A percentile compares a stretch with the other conserved stretches of the same genome.
Conservation (phyloP, 352 stramenopile species). For the Pythium phragmiticola region DNA sequence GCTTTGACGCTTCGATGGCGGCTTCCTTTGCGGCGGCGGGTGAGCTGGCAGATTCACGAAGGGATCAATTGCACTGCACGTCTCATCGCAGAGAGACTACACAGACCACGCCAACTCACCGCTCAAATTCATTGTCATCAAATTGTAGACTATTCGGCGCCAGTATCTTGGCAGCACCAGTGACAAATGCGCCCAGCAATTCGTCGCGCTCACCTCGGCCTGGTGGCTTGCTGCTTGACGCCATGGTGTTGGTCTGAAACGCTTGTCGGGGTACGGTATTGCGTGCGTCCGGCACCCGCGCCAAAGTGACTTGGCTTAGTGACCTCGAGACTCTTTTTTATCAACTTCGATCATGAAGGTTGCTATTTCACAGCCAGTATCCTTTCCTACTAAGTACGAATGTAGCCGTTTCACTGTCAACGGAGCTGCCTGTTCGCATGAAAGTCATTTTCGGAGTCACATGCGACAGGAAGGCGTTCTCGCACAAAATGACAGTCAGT, state of each 20-base stretch:
- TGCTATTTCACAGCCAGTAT: not conserved
- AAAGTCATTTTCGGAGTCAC: conserved; percentile 5
- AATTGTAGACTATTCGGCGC: conserved; percentile 75
- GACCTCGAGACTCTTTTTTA: not conserved
- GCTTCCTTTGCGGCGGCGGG: conserved; percentile 56
- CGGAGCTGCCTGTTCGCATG: not conserved
- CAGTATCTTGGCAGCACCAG: conserved; percentile 48
- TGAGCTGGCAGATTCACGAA: conserved; percentile 32
- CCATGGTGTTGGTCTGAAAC: conserved; percentile 4
- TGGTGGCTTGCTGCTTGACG: conserved; percentile 1
- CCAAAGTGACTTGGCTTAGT: conserved; percentile 8
- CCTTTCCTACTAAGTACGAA: conserved; percentile 21
- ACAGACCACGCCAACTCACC: conserved; percentile 26
- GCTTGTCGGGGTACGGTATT: not conserved
- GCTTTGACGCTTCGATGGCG: conserved; percentile 53
- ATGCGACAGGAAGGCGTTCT: not conserved
- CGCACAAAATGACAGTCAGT: not conserved
- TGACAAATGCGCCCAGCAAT: conserved; percentile 37
- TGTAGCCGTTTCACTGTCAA: conserved; percentile 18
- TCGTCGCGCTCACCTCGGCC: conserved; percentile 21
- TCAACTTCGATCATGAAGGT: not conserved
- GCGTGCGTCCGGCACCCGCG: not conserved
- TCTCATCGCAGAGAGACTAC: not conserved
- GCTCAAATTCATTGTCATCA: conserved; percentile 73
- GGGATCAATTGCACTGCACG: not conserved